Conservation (phyloP, 2,329 filamentous ascomycete species). For the Fusarium praegraminearum region DNA sequence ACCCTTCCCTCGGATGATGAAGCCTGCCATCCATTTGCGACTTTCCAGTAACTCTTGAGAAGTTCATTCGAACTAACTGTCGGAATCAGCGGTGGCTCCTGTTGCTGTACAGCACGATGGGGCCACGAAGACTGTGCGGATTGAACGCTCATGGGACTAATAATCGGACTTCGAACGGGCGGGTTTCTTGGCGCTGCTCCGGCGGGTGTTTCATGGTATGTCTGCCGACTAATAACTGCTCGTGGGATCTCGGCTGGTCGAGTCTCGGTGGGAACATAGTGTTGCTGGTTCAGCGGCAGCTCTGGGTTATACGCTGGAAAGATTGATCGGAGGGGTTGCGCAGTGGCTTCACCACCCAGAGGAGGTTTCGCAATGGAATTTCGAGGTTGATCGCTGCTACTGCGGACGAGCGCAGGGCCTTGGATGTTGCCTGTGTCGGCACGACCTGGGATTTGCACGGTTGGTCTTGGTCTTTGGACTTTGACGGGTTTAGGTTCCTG, state of each 20-base stretch:
- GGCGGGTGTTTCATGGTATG: constrained; percentile 59
- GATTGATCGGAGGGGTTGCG: constrained; percentile 71
- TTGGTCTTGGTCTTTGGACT: constrained; percentile 57
- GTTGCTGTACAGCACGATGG: constrained; percentile 48
- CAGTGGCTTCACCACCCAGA: constrained; percentile 52
- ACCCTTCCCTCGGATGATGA: constrained; percentile 68
- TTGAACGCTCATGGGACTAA: constrained; percentile 40
- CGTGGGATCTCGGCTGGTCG: constrained; percentile 73
- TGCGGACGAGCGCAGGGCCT: constrained; percentile 59
- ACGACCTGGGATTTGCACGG: constrained; percentile 58
- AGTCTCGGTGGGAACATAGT: constrained; percentile 76
- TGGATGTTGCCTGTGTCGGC: constrained; percentile 65
- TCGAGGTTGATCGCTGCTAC: constrained; percentile 63
- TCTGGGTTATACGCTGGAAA: constrained; percentile 80
- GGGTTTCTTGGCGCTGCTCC: constrained; percentile 18
- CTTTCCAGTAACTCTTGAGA: constrained; percentile 75
- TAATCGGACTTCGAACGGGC: constrained; percentile 40
- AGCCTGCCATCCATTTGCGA: constrained; percentile 76
- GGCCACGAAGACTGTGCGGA: constrained; percentile 42
- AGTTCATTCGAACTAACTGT: constrained; percentile 69
- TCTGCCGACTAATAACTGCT: constrained; percentile 73
- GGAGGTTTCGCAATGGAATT: constrained; percentile 70
- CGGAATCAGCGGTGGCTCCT: constrained; percentile 60
- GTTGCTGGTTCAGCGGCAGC: constrained; percentile 73
- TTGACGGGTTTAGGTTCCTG: constrained; percentile 42